These are phyloP conservation scores for Pseudopyricularia javanii DNA, from an alignment of 2,329 filamentous ascomycete genomes.

Conservation along the genomic window DNA sequence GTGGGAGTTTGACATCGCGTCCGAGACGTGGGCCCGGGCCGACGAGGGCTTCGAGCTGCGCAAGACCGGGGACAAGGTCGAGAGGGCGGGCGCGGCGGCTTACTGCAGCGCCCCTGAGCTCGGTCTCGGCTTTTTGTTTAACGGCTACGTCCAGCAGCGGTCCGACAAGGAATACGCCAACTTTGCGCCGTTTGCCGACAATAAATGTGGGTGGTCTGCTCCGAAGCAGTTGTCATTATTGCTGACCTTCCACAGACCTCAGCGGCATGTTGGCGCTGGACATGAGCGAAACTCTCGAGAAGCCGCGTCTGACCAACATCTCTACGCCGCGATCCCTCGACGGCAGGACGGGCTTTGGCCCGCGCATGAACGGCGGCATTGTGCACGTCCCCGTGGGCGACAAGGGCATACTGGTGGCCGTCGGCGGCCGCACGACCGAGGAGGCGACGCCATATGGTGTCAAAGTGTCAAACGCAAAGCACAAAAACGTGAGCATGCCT, in stretches of 20 bases:
- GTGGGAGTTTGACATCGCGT: conserved; percentile 6
- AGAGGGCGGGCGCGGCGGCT: conserved; percentile 7
- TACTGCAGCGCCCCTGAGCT: conserved; percentile 8
- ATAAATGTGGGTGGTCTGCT: conserved; percentile 1
- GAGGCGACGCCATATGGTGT: conserved; percentile 5
- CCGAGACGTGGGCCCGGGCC: conserved; percentile 2
- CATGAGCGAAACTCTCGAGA: background rate
- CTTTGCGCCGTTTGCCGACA: conserved; percentile 4
- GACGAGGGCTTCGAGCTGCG: conserved; percentile 1
- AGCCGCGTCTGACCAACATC: conserved; percentile 10
- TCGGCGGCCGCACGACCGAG: conserved; percentile 8
- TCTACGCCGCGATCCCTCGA: conserved; percentile 8
- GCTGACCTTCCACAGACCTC: conserved; percentile 1
- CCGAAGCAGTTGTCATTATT: background rate
- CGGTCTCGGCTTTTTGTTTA: conserved; percentile 8
- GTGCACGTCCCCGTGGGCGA: conserved; percentile 10
- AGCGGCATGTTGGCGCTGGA: conserved; percentile 9
- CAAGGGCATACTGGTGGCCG: conserved; percentile 7
- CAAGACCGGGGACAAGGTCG: conserved; percentile 6
- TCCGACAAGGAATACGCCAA: conserved; percentile 6
- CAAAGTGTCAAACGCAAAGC: background rate
- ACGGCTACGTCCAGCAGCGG: conserved; percentile 8
- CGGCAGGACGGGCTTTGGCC: conserved; percentile 5
- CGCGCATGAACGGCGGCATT: conserved; percentile 11
- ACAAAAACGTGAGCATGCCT: background rate